A percentile compares a stretch with the other conserved stretches of the same genome.
Conservation (phyloP, 2,329 filamentous ascomycete species). For the Colletotrichum sp. region DNA sequence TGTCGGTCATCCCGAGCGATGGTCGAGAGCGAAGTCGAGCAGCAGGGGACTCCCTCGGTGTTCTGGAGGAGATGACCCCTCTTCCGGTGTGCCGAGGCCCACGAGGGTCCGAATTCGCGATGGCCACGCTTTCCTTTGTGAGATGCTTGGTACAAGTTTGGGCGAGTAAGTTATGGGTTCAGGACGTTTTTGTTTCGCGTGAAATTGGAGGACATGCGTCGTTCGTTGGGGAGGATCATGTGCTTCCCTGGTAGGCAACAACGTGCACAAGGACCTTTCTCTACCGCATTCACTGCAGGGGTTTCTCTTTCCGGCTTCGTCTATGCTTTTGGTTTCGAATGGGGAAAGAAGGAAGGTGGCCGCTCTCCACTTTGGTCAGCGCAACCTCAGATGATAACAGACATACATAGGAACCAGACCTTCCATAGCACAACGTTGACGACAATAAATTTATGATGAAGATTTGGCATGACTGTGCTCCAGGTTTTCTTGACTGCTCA, state of each 20-base stretch:
- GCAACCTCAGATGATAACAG: neutral
- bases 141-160: neutral
- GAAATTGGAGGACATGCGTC: neutral
- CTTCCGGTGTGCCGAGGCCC: neutral
- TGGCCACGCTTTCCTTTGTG: neutral
- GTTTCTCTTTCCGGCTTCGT: neutral
- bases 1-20: neutral
- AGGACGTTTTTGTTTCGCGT: neutral
- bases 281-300: neutral
- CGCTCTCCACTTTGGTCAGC: constrained; percentile 1
- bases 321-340: neutral
- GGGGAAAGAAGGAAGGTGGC: neutral
- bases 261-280: neutral
- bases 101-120: neutral
- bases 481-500: neutral
- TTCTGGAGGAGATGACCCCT: neutral
- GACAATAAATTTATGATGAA: neutral
- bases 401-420: neutral
- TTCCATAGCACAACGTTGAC: neutral
- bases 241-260: neutral
- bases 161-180: neutral
- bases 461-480: neutral
- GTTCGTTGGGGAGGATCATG: neutral
- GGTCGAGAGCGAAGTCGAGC: neutral
- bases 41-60: neutral